Percentiles rank a stretch among this genome's conserved stretches.
Conservation (phyloP, 257 asterid species). For the Solanum acaule region DNA sequence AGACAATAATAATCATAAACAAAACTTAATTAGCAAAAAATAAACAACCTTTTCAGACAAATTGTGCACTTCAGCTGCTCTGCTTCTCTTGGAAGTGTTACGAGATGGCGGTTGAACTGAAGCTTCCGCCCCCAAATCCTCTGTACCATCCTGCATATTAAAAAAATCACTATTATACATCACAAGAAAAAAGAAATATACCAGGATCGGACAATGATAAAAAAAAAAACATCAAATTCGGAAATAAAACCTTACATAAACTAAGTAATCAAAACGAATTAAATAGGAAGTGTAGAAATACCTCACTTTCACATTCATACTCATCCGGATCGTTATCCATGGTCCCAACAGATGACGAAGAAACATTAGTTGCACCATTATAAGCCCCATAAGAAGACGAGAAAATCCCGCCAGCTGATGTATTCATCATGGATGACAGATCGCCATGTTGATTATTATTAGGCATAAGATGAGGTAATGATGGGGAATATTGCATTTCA, state of each 20-base stretch:
- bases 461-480: not conserved
- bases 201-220: not conserved
- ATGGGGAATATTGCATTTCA: constrained; percentile 5
- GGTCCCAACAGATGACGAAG: constrained; percentile 32
- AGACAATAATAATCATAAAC: not conserved
- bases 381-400: constrained; percentile 3
- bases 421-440: not conserved
- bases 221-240: not conserved
- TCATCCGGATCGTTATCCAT: constrained; percentile 43
- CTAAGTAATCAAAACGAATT: not conserved
- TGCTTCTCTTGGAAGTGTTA: constrained; percentile 50
- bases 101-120: constrained; percentile 14
- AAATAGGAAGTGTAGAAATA: not conserved
- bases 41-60: constrained; percentile 57
- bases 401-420: constrained; percentile 6
- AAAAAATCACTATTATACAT: not conserved
- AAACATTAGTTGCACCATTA: constrained; percentile 8
- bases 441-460: not conserved
- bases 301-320: constrained; percentile 78
- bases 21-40: too few relatives aligned
- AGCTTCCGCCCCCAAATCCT: constrained; percentile 26
- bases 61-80: constrained; percentile 88
- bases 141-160: constrained; percentile 31
- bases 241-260: not conserved
- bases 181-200: not conserved